These are phyloP conservation scores for Triticum monococcum DNA, from an alignment of 176 grass and related monocot species.

Conservation along the genomic window DNA sequence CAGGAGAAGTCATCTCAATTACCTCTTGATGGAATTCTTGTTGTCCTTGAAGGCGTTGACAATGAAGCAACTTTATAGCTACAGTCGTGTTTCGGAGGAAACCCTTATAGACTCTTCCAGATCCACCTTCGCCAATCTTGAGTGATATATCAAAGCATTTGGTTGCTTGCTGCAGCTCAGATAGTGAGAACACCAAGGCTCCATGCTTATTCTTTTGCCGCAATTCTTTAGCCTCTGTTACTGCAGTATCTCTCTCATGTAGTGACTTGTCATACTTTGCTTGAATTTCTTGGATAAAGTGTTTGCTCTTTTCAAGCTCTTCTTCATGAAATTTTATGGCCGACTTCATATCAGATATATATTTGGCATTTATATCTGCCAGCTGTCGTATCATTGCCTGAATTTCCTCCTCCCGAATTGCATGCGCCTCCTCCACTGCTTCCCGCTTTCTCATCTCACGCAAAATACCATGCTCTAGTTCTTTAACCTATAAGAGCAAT, in stretches of 20 bases:
- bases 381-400: slow-evolving; percentile 30
- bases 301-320: slow-evolving; percentile 35
- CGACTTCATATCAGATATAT: slow-evolving; percentile 35
- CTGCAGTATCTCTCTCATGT: slow-evolving; percentile 36
- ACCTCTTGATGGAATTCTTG: slow-evolving; percentile 71
- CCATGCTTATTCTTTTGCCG: slow-evolving; percentile 23
- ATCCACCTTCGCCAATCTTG: slow-evolving; percentile 61
- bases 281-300: slow-evolving; percentile 46
- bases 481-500: slow-evolving; percentile 32
- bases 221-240: slow-evolving; percentile 32
- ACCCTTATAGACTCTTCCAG: slow-evolving; percentile 53
- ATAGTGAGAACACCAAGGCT: slow-evolving; percentile 30
- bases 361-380: slow-evolving; percentile 12
- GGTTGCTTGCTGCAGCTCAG: slow-evolving; percentile 56
- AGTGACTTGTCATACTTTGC: slow-evolving; percentile 38
- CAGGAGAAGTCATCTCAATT: background rate
- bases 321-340: slow-evolving; percentile 38
- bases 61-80: slow-evolving; percentile 66
- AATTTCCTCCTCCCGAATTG: slow-evolving; percentile 35
- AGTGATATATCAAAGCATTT: slow-evolving; percentile 30
- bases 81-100: slow-evolving; percentile 54
- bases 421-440: slow-evolving; percentile 40
- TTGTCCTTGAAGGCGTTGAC: slow-evolving; percentile 25
- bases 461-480: slow-evolving; percentile 30
- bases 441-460: slow-evolving; percentile 48